These are phyloP conservation scores for Manihot esculenta DNA, from an alignment of 441 rosid species.

Conservation along the genomic window DNA sequence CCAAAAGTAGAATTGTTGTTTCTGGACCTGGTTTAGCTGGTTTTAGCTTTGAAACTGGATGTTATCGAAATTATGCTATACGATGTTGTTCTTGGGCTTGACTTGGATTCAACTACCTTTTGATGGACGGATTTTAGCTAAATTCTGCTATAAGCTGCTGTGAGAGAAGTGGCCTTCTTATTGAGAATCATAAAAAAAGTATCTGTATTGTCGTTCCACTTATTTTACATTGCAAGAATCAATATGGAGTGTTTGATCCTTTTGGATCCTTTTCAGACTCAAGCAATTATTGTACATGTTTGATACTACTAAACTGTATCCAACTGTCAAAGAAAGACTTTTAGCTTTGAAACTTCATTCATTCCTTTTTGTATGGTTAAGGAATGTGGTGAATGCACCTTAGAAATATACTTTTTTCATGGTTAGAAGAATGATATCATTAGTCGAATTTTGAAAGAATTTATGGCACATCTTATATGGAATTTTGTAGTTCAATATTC, in stretches of 20 bases:
- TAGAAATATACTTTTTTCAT: neutral
- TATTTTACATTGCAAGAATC: neutral
- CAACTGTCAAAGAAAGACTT: neutral
- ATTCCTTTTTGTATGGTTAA: neutral
- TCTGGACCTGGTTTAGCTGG: neutral
- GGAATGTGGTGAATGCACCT: neutral
- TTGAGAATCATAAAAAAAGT: neutral
- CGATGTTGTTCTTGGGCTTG: neutral
- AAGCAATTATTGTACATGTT: neutral
- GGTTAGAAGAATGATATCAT: neutral
- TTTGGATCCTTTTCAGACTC: neutral
- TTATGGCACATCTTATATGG: neutral
- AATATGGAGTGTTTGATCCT: neutral
- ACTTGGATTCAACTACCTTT: slow-evolving; percentile 1
- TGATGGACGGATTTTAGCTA: neutral
- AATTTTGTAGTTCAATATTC: neutral
- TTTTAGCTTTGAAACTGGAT: too few relatives aligned
- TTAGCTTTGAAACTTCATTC: neutral
- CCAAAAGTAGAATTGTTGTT: neutral
- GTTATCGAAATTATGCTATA: too few relatives aligned
- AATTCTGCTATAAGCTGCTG: neutral
- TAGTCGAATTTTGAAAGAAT: neutral
- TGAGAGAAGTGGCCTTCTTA: neutral
- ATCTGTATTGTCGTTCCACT: neutral
- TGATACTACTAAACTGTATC: neutral